Percentiles rank a stretch among this genome's conserved stretches.
Conservation (phyloP, 208 protist genomes). For the Wallacemonas sp. region DNA sequence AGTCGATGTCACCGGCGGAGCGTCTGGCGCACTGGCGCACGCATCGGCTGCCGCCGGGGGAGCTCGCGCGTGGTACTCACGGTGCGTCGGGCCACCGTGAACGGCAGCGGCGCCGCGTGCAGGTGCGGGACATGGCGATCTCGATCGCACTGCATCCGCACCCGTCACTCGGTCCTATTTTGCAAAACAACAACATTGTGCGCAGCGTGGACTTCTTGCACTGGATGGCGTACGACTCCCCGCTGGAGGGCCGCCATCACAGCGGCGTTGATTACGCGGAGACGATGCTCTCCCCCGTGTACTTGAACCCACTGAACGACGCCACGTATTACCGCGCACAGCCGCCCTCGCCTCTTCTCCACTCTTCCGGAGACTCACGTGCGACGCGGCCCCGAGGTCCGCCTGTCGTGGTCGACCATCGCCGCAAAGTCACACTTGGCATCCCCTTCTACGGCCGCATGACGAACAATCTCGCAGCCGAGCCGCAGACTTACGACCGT, state of each 20-base stretch:
- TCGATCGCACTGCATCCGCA: conserved; percentile 52
- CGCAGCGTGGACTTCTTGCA: conserved; percentile 48
- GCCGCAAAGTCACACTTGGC: conserved; percentile 53
- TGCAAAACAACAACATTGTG: conserved; percentile 24
- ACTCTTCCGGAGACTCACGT: neutral
- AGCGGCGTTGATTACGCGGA: conserved; percentile 35
- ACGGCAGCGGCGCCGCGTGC: neutral
- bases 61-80: neutral
- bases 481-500: conserved; percentile 41
- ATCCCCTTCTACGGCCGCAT: conserved; percentile 63
- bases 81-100: neutral
- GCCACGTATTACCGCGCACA: neutral
- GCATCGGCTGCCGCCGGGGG: neutral
- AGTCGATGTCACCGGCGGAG: neutral
- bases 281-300: neutral
- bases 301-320: neutral
- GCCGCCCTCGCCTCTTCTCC: neutral
- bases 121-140: conserved; percentile 11
- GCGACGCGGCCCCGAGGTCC: neutral
- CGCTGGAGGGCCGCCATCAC: conserved; percentile 13
- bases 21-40: neutral
- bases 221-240: conserved; percentile 70
- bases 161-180: conserved; percentile 11
- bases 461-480: conserved; percentile 15
- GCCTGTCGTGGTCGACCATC: conserved; percentile 3